Evolutionary conservation across 2,329 filamentous ascomycete genomes (phyloP), one percentile per base, ranked within the genome.

Genomic region (Neopestalotiopsis rosae): DNA sequence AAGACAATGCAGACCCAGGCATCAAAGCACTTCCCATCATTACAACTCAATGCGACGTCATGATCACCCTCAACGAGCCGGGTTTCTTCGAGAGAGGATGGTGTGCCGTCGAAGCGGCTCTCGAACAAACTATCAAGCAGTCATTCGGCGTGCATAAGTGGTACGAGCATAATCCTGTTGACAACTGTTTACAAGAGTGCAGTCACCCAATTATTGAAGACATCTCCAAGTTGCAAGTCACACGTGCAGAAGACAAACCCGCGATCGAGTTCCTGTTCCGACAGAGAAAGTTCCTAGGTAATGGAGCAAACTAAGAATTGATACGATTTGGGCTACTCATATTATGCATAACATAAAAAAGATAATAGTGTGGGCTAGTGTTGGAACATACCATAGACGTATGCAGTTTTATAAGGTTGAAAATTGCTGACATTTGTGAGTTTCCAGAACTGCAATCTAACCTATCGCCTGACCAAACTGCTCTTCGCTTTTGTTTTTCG

Each of bases 21-120:
- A 38, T 66, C 17, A 57, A 32, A 34, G 30, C 63, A 2, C 63
- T 66, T 24, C 63, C 63, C 20, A 57, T 66, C 42, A 57, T 66
- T 0, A 32, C 30, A 0, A 24, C 45, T 0, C 63, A 57, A 1
- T 66, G 63, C 49, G 40, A 66, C 32, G 63, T 34, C 3, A 66
- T 66, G 63, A 58, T 66, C 24, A 66, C 20, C 2, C 24, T 66
- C 2, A 34, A 32, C 28, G 63, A 66, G n/a, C 42, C 24, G 9
- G 63, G 63, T 2, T 66, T 56, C 45, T 66, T 66, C 32, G 63
- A 57, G 34, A 24, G 63, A 32, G 63, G 42, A 5, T 66, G 63
- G 63, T 66, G 63, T 28, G 49, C 24, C 3, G 63, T 66, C 4
- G 63, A 66, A 28, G 63, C 49, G 5, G 42, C 42, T 20, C 42